Evolutionary conservation across 331 rosid genomes (phyloP).

Genomic region (Stylosanthes scabra): DNA sequence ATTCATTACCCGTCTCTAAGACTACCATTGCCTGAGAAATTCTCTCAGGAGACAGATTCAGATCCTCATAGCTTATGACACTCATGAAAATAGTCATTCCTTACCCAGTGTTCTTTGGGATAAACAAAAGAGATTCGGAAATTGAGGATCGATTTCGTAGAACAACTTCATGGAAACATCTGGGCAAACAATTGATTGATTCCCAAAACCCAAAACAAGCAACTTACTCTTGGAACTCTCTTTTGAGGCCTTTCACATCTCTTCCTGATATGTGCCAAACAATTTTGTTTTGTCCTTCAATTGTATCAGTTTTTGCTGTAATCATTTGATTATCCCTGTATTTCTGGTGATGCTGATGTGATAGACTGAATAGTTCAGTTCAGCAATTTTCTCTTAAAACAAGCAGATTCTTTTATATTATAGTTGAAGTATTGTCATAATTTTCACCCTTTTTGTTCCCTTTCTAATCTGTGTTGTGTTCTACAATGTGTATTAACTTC

Average conservation of each 20-base stretch:
- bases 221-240: constrained; percentile 7
- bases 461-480: not conserved
- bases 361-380: not conserved
- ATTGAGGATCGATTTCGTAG: not conserved
- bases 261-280: constrained; percentile 9
- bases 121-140: constrained; percentile 15
- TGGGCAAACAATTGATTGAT: constrained; percentile 26
- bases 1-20: constrained; percentile 42
- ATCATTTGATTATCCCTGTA: constrained; percentile 13
- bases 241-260: not conserved
- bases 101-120: constrained; percentile 6
- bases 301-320: not conserved
- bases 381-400: constrained; percentile 12
- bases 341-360: constrained; percentile 15
- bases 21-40: constrained; percentile 15
- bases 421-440: not conserved
- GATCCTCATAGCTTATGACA: constrained; percentile 36
- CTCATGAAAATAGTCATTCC: constrained; percentile 33
- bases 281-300: constrained; percentile 22
- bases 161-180: constrained; percentile 2
- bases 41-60: constrained; percentile 39
- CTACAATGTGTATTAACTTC: not conserved
- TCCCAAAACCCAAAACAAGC: constrained; percentile 23
- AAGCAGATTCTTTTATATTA: not conserved
- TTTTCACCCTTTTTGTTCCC: not conserved